Percentiles rank a stretch among this genome's conserved stretches.
phyloP scores from a whole-genome alignment of 1,284 basidiomycete species.

The Albatrellus sp. region DNA sequence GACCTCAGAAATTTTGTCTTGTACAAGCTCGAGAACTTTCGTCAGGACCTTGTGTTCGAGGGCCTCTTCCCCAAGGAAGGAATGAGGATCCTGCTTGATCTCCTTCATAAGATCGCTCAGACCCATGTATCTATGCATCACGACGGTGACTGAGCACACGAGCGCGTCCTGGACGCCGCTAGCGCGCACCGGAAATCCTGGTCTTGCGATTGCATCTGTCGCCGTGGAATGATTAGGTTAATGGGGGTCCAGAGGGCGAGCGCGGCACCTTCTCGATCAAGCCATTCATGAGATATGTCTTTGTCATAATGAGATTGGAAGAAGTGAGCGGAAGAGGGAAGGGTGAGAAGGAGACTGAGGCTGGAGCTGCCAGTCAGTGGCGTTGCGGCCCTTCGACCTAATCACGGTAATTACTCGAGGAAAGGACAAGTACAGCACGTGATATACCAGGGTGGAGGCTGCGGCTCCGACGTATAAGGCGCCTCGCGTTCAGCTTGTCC shows the following conservation, averaged over 20 bases:
- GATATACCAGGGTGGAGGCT: too few relatives aligned
- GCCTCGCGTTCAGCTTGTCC: too few relatives aligned
- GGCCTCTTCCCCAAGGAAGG: conserved; percentile 68
- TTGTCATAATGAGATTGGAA: conserved; percentile 48
- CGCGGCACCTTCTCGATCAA: conserved; percentile 59
- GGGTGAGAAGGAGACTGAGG: background rate
- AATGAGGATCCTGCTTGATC: conserved; percentile 59
- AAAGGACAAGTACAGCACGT: too few relatives aligned
- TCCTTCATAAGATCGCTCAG: conserved; percentile 85
- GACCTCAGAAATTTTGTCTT: conserved; percentile 94
- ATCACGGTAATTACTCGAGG: too few relatives aligned
- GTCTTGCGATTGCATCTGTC: conserved; percentile 72
- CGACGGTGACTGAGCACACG: background rate
- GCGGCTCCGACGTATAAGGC: too few relatives aligned
- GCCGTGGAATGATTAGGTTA: conserved; percentile 13
- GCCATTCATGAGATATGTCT: conserved; percentile 69
- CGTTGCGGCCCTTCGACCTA: background rate
- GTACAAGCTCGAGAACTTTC: conserved; percentile 73
- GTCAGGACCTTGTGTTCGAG: conserved; percentile 73
- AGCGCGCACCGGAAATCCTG: conserved; percentile 63
- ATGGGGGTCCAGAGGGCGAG: conserved; percentile 1
- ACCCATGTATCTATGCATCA: conserved; percentile 72
- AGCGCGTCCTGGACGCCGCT: conserved; percentile 13
- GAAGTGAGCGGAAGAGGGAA: too few relatives aligned
- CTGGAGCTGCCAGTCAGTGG: background rate